Conservation (phyloP, 108 stramenopile genomes). For the Mayamaea pseudoterrestris region DNA sequence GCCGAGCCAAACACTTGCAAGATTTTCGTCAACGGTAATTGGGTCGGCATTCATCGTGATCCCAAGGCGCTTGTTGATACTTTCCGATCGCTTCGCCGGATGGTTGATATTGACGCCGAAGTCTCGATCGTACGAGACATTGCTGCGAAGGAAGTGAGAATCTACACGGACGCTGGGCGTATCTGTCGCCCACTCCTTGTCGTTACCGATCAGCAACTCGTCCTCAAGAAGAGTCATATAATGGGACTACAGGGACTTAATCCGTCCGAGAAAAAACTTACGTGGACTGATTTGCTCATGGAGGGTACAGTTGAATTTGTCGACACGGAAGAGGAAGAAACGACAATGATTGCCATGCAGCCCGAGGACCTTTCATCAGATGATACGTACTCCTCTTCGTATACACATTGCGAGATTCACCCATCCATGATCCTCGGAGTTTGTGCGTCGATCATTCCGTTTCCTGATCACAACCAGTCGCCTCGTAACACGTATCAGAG, state of each 20-base stretch:
- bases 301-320: slow-evolving; percentile 95
- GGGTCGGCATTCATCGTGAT: slow-evolving; percentile 96
- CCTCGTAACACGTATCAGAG: slow-evolving; percentile 99
- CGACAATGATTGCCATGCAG: slow-evolving; percentile 98
- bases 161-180: slow-evolving; percentile 98
- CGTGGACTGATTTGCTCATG: slow-evolving; percentile 86
- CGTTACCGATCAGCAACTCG: slow-evolving; percentile 76
- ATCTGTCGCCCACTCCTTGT: slow-evolving; percentile 97
- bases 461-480: slow-evolving; percentile 99
- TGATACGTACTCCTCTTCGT: slow-evolving; percentile 87
- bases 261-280: slow-evolving; percentile 45
- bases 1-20: slow-evolving; percentile 90
- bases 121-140: slow-evolving; percentile 95
- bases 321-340: slow-evolving; percentile 99
- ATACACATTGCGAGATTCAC: slow-evolving; percentile 99
- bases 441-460: slow-evolving; percentile 95
- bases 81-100: slow-evolving; percentile 83
- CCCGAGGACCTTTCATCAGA: slow-evolving; percentile 80
- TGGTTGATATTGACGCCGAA: slow-evolving; percentile 93
- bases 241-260: slow-evolving; percentile 57
- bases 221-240: slow-evolving; percentile 79
- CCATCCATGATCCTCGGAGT: slow-evolving; percentile 95
- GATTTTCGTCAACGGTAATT: slow-evolving; percentile 98
- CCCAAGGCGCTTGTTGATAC: slow-evolving; percentile 85
- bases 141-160: slow-evolving; percentile 86